A percentile compares a stretch with the other conserved stretches of the same genome.
Evolutionary conservation across 139 green algal genomes (phyloP).

Genomic region (Chlamydomonas sp.): DNA sequence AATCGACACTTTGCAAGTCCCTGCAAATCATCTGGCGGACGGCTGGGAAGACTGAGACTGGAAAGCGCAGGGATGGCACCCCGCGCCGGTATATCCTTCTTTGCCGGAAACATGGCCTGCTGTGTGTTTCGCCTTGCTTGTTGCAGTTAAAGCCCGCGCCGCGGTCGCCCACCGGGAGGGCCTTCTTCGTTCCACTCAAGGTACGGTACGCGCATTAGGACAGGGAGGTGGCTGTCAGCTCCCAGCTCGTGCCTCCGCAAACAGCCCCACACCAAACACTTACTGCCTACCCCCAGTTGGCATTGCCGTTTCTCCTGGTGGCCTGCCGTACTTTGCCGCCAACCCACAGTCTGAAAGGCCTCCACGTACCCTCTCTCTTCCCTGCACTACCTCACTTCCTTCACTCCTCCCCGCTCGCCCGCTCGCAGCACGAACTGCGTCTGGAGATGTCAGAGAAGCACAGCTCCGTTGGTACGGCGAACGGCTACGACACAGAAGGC

Average conservation of each 20-base stretch:
- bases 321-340: too few relatives aligned
- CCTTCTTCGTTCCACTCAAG: conserved; percentile 37
- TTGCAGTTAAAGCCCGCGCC: conserved; percentile 10
- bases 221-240: background rate
- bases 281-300: too few relatives aligned
- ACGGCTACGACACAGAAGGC: background rate
- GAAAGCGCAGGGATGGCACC: background rate
- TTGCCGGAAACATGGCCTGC: background rate
- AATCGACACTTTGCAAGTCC: background rate
- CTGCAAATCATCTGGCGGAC: background rate
- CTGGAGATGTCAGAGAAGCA: conserved; percentile 1
- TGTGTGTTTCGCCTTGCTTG: background rate
- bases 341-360: too few relatives aligned
- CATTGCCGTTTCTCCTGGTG: too few relatives aligned
- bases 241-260: background rate
- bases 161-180: background rate
- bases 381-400: background rate
- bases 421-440: conserved; percentile 7
- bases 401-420: background rate
- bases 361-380: too few relatives aligned
- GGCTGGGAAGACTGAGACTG: background rate
- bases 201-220: background rate
- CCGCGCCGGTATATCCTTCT: background rate
- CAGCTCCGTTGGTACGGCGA: background rate
- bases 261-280: background rate